Conservation (phyloP, 441 rosid genomes). For the Croton laevigatus region DNA sequence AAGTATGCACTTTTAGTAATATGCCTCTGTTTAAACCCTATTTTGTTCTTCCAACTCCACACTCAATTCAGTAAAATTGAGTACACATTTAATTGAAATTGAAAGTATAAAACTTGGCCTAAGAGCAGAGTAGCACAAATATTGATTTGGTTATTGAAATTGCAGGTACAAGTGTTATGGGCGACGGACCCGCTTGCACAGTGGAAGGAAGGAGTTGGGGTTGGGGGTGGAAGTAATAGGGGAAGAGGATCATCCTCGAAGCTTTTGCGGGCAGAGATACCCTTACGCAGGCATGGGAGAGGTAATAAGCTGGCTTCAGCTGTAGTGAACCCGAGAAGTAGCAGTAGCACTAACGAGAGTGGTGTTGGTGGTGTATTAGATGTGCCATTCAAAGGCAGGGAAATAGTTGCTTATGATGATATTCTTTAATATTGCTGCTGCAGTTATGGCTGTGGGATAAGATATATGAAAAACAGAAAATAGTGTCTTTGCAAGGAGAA, state of each 20-base stretch:
- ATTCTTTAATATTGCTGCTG: conserved; percentile 36
- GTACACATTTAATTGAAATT: not conserved
- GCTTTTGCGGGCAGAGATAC: conserved; percentile 62
- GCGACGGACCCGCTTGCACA: conserved; percentile 69
- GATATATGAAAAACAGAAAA: not conserved
- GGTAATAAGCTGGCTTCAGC: conserved; percentile 71
- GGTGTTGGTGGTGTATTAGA: conserved; percentile 28
- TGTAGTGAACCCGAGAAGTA: conserved; percentile 56
- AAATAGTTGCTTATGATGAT: conserved; percentile 76
- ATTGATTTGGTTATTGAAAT: not conserved
- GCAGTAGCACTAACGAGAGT: not conserved
- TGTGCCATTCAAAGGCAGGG: conserved; percentile 54
- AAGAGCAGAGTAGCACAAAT: not conserved
- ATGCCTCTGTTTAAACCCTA: conserved; percentile 6
- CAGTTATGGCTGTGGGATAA: not conserved
- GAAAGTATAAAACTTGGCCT: not conserved
- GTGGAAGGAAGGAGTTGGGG: conserved; percentile 68
- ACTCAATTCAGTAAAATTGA: not conserved
- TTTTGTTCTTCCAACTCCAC: not conserved
- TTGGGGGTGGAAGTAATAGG: conserved; percentile 28
- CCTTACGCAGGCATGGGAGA: conserved; percentile 74
- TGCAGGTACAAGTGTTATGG: conserved; percentile 73
- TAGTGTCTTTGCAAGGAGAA: conserved; percentile 5
- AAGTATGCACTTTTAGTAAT: conserved; percentile 29
- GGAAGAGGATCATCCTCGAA: conserved; percentile 52